Evolutionary conservation across 495 filamentous ascomycete species (phyloP), one percentile per base, ranked within the genome.

Genomic region (Cercophora scortea): DNA sequence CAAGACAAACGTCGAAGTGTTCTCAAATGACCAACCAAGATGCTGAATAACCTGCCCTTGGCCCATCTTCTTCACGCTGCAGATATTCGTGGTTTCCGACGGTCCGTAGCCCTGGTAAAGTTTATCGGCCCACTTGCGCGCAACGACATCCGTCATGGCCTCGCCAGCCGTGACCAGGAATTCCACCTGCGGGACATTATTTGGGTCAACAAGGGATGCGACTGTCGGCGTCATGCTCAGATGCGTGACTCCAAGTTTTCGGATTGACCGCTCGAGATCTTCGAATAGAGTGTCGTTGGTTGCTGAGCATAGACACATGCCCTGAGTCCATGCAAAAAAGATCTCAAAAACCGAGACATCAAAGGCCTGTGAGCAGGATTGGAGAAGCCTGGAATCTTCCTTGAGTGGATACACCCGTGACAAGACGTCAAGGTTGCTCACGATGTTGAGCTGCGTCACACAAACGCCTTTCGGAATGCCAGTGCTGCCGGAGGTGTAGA

Each of bases 311-410:
- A 92, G 70, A 53, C 80, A 82, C 67, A 88, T 83, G n/a, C 85
- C 86, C 35, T 73, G 73, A 18, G 75, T 75, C 87, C 85, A 90
- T 9, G 88, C 66, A 53, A 87, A 89, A 59, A 91, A 89, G 13
- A 89, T 84, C 55, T 90, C 88, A 56, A 89, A 89, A 1, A 92
- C 84, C 1, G 85, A 89, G 15, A 88, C 82, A 61, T 88, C 84
- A 59, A 89, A 91, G 13, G 80, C 81, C 60, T 86, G 81, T 0
- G 84, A 86, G 56, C 82, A 89, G 8, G 85, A 79, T 59, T 90
- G 87, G 4, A 94, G 65, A 18, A 90, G 65, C 32, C 78, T 75
- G 1, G 81, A 73, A 5, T 62, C 61, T 3, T 60, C 50, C 0
- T 58, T 50, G 0, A 68, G 63, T 1, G 84, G 81, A 62, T 90